Evolutionary conservation across 73 alveolate species (phyloP).

Genomic region (Stentor coeruleus): DNA sequence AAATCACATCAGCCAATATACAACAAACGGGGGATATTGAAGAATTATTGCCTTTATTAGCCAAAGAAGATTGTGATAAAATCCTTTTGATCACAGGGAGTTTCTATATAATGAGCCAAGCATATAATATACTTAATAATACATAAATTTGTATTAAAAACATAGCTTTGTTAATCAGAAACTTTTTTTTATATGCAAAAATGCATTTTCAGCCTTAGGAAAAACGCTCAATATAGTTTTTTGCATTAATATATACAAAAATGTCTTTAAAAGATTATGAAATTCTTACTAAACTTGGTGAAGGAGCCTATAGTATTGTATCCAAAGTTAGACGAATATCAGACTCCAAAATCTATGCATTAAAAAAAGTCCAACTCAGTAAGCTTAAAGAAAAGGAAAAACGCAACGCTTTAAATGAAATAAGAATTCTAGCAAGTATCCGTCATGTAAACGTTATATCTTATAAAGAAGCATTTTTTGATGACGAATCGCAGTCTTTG

Average conservation of each 20-base stretch:
- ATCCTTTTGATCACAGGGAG: background rate
- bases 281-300: slow-evolving; percentile 32
- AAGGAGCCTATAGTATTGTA: slow-evolving; percentile 45
- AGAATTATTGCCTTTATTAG: background rate
- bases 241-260: too few species aligned
- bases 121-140: background rate
- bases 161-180: too few species aligned
- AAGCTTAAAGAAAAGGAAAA: slow-evolving; percentile 51
- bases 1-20: background rate
- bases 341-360: slow-evolving; percentile 42
- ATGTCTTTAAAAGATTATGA: slow-evolving; percentile 28
- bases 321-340: slow-evolving; percentile 38
- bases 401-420: slow-evolving; percentile 59
- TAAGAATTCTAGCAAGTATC: slow-evolving; percentile 51
- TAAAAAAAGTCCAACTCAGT: slow-evolving; percentile 43
- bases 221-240: too few species aligned
- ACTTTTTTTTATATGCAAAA: too few species aligned
- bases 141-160: too few species aligned
- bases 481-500: slow-evolving; percentile 19
- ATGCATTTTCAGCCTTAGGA: too few species aligned
- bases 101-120: slow-evolving; percentile 4
- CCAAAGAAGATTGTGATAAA: background rate
- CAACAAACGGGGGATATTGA: background rate
- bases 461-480: slow-evolving; percentile 55
- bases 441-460: slow-evolving; percentile 47